Base-by-base conservation (phyloP, 768 basidiomycete genomes). In the Neoboletus subvelutipes region DNA sequence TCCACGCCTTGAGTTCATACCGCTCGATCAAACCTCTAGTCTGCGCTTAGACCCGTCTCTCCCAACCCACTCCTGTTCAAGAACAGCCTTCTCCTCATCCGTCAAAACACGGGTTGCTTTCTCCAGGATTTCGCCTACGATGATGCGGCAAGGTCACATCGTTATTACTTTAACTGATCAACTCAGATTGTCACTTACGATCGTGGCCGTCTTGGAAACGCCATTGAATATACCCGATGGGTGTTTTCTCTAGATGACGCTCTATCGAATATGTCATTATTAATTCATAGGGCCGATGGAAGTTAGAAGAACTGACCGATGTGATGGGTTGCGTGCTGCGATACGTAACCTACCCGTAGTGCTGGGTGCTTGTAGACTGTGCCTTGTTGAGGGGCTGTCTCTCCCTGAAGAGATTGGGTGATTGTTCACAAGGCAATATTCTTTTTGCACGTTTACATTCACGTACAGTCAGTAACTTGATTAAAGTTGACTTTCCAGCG, bases 131-230 rank as follows among this genome's bases (percentile, higher is more conserved):
- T 98, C 95, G 62, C 89, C 89, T 92, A 5, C 11, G 56, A 58
- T 56, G 47, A 58, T 45, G 55, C 59, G 63, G 43, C 49, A 57
- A 55, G 58, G 41, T 54, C 46, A 52, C 39, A 55, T 54, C 42
- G 49, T 40, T 58, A 48, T 20, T 53, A 41, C 34, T 24, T 61
- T 58, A 47, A 31, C 18, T 45, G 34, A 60, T 50, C 54, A 42
- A 62, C 18, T 54, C 11, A 58, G 26, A 45, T 69, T 40, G 59
- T 56, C 56, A 78, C 85, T 62, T 71, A 90, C 94, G 90, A 80
- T 98, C 95, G 74, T 96, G 90, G 48, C 95, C 96, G 73, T 97
- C 95, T 71, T 98, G 95, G 84, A 94, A 98, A 65, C 95, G 90
- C 95, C 95, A 98, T 76, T 97, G 94, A 66, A 98, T 97, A 69